These are phyloP conservation scores for Beta corolliflora DNA, from an alignment of 179 eudicot genomes.

Conservation along the genomic window DNA sequence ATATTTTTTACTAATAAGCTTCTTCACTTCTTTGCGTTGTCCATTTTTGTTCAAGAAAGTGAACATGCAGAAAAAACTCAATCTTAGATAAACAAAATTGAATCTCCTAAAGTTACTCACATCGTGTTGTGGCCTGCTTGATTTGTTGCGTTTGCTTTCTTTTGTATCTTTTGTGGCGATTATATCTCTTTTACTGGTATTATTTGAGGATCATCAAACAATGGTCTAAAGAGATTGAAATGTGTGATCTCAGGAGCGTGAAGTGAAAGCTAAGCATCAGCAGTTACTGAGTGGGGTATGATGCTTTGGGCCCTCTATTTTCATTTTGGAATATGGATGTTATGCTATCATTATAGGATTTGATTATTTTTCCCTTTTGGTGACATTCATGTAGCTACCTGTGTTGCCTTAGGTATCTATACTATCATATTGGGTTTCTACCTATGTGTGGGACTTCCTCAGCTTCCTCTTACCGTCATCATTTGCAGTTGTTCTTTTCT, in stretches of 20 bases:
- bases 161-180: background rate
- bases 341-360: background rate
- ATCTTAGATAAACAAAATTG: background rate
- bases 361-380: background rate
- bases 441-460: conserved; percentile 91
- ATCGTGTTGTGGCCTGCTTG: background rate
- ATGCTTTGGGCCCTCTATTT: conserved; percentile 9
- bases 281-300: conserved; percentile 98
- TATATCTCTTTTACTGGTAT: background rate
- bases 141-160: conserved; percentile 8
- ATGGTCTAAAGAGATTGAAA: conserved; percentile 15
- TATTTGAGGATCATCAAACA: background rate
- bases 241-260: conserved; percentile 68
- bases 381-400: conserved; percentile 9
- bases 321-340: conserved; percentile 8
- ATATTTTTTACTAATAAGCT: no score
- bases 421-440: conserved; percentile 86
- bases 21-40: background rate
- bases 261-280: conserved; percentile 97
- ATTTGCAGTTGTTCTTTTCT: conserved; percentile 79
- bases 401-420: conserved; percentile 69
- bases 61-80: background rate
- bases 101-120: background rate
- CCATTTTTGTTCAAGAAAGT: background rate
- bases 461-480: conserved; percentile 90